phyloP scores from a whole-genome alignment of 2,329 filamentous ascomycete species.

The Fusarium nodosum region DNA sequence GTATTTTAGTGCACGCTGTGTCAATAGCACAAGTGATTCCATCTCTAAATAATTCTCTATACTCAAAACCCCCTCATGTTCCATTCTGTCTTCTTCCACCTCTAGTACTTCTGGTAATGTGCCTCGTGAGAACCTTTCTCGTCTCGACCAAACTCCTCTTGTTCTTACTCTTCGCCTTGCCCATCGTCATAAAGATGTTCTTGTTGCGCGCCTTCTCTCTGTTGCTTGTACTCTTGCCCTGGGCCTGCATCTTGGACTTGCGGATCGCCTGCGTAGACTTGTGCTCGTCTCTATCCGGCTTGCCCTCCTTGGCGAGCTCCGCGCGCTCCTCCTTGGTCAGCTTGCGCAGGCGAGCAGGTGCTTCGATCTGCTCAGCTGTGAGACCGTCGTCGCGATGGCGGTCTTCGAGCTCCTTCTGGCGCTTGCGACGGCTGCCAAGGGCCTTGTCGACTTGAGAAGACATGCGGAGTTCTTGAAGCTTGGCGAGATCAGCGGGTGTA shows the following conservation, averaged over 20 bases:
- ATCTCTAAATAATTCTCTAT: constrained; percentile 6
- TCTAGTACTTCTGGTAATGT: constrained; percentile 85
- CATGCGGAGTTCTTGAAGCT: constrained; percentile 88
- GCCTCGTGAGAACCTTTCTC: constrained; percentile 81
- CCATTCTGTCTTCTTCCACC: constrained; percentile 85
- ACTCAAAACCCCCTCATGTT: constrained; percentile 39
- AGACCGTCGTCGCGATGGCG: constrained; percentile 89
- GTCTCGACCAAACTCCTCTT: constrained; percentile 94
- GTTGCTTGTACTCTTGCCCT: constrained; percentile 97
- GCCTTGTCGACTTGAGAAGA: constrained; percentile 78
- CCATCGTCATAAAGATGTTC: constrained; percentile 98
- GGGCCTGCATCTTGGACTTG: constrained; percentile 86
- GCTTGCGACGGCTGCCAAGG: constrained; percentile 62
- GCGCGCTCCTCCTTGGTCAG: constrained; percentile 90
- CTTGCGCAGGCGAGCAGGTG: constrained; percentile 84
- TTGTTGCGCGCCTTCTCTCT: constrained; percentile 97
- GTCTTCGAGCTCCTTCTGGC: constrained; percentile 60
- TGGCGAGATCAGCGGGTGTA: constrained; percentile 95
- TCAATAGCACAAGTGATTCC: constrained; percentile 35
- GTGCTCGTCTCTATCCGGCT: constrained; percentile 82
- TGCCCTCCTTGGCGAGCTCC: constrained; percentile 84
- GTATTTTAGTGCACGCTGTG: constrained; percentile 30
- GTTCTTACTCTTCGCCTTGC: constrained; percentile 95
- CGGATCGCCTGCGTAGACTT: constrained; percentile 87
- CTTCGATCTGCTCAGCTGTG: constrained; percentile 92